Evolutionary conservation across 495 filamentous ascomycete genomes (phyloP), one percentile per base, ranked within the genome.

Genomic region (Aspergillus sclerotiicarbonarius): DNA sequence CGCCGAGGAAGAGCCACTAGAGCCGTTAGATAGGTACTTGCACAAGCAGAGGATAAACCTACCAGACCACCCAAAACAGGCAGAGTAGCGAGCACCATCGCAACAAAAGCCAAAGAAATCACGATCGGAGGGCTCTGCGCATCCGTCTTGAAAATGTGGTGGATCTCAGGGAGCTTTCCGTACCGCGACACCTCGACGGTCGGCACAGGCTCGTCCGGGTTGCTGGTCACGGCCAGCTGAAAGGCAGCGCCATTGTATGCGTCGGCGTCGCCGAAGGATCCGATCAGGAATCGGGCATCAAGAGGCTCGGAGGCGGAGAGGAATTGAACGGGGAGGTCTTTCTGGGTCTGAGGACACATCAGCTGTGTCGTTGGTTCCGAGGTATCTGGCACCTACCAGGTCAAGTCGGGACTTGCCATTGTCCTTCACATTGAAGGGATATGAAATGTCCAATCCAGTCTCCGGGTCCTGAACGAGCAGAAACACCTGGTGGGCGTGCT

Each of bases 401-500:
- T 93, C 89, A 16, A 94, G 79, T 21, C 87, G 86, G 5, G 84
- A 90, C 72, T 95, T 96, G 50, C 92, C 92, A 68, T 78, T 90
- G 0, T 93, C 91, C 73, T 96, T 96, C 30, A 96, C 81, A 7
- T 72, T 86, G 63, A 98, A 82, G 7, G 91, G 85, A 66, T 90
- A 96, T 0, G 92, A 92, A n/a, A 92, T 87, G 70, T 97, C 92
- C 41, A 98, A 77, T 19, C 89, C 88, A 29, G 84, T 87, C 16
- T 80, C 74, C 2, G 82, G 74, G 59, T 97, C 91, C 59, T 85
- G 84, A 39, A 98, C 75, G 6, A 92, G 80, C 16, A 98, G 81
- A 74, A 96, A 96, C 2, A 91, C 91, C 70, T 98, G 94, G 72
- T 98, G 94, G 57, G 94, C 90, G 53, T 89, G 83, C 73, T 90